Percentiles rank a stretch among this genome's conserved stretches.
Evolutionary conservation across 129 eudicot species (phyloP).

Genomic region (Arctium lappa): DNA sequence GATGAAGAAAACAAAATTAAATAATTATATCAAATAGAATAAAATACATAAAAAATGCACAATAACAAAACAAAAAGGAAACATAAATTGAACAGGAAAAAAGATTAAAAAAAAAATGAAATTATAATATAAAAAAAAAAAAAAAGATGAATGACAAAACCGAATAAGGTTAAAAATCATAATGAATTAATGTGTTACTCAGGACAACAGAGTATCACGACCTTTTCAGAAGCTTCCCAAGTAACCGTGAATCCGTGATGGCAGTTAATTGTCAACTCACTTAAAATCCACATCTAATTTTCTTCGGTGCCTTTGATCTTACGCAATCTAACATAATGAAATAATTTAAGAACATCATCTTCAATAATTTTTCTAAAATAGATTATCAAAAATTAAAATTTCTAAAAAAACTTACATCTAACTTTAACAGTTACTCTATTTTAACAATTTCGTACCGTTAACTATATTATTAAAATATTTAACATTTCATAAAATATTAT

Average conservation of each 20-base stretch:
- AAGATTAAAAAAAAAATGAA: background rate
- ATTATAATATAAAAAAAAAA: background rate
- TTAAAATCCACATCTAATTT: background rate
- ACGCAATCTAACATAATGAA: background rate
- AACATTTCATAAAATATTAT: too few relatives aligned
- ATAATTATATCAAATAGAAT: too few relatives aligned
- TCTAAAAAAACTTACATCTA: too few relatives aligned
- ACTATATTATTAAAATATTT: too few relatives aligned
- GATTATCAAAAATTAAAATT: too few relatives aligned
- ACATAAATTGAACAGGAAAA: too few relatives aligned
- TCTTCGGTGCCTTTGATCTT: background rate
- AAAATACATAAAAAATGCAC: too few relatives aligned
- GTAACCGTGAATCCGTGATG: constrained; percentile 13
- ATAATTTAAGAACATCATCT: background rate
- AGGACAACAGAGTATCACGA: constrained; percentile 8
- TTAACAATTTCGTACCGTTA: too few relatives aligned
- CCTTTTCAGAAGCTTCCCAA: background rate
- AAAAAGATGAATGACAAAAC: background rate
- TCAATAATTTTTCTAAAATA: too few relatives aligned
- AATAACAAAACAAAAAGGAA: too few relatives aligned
- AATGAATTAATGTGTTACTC: background rate
- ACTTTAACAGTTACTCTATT: too few relatives aligned
- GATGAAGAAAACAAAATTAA: too few relatives aligned
- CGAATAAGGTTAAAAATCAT: background rate
- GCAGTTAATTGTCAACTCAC: background rate